A percentile compares a stretch with the other conserved stretches of the same genome.
Conservation (phyloP, 2,329 filamentous ascomycete genomes). For the Penicillium occitanis region DNA sequence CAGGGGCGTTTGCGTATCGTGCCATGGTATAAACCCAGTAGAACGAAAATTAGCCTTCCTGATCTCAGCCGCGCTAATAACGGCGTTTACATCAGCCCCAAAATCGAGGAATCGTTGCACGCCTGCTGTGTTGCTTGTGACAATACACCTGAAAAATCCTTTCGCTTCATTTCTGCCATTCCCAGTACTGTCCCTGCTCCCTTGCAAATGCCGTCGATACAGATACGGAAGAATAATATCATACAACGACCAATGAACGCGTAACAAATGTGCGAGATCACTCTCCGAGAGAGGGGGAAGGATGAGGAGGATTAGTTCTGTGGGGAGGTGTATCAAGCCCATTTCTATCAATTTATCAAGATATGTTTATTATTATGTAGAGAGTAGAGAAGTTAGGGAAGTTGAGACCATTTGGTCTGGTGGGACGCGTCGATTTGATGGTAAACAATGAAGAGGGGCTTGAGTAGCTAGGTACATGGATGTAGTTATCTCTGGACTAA, state of each 20-base stretch:
- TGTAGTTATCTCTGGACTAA: background rate
- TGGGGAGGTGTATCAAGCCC: conserved; percentile 9
- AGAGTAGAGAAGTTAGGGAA: background rate
- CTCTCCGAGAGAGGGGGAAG: background rate
- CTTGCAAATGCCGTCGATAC: background rate
- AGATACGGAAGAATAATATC: background rate
- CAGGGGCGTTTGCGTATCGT: background rate
- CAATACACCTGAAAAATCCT: background rate
- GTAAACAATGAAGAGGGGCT: background rate
- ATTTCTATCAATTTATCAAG: background rate
- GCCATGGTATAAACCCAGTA: background rate
- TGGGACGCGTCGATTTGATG: too few relatives aligned
- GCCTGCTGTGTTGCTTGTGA: background rate
- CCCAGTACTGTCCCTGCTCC: too few relatives aligned
- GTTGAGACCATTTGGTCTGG: too few relatives aligned
- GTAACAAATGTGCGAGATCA: background rate
- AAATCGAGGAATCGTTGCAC: background rate
- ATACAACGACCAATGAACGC: background rate
- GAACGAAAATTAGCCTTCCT: background rate
- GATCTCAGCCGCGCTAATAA: background rate
- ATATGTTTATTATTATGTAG: background rate
- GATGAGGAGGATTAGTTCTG: conserved; percentile 7
- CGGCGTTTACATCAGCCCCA: background rate
- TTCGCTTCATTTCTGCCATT: background rate
- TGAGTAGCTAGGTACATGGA: too few relatives aligned